Evolutionary conservation across 176 grass and related monocot species (phyloP), one percentile per base, ranked within the genome.

Genomic region (Poa annua): DNA sequence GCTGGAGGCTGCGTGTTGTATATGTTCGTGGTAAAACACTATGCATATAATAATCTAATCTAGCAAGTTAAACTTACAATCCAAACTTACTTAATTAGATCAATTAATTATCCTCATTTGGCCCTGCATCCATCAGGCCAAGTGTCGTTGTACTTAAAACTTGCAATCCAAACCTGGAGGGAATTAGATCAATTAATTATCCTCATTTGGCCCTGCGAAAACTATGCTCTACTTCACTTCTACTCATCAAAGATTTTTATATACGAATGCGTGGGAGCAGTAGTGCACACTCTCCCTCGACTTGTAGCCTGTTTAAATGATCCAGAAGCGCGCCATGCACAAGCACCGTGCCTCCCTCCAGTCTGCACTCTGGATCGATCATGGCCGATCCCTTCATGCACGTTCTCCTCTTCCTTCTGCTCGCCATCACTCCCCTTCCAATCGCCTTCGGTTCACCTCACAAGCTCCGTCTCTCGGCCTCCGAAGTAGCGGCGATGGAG

Each of bases 401-500:
- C 1, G 4, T 41, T 52, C 4, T 75, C 62, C 52, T 88, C 38
- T 16, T 85, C 49, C 19, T 89, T 87, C 5, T 84, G 35, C 61
- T 89, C 15, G 1, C 87, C 26, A 4, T 84, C 15, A 12, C 29
- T 8, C 36, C 55, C 38, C 20, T 81, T 9, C 55, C 51, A 8
- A 10, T 50, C 32, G 64, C 79, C 64, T 42, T 44, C 22, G 85
- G 85, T 41, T 52, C 66, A 4, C 75, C 22, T 54, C 79, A 66
- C 53, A 92, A 85, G 66, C 74, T 90, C 79, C 84, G 86, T 47
- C 90, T 92, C 25, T 88, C 87, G 4, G 75, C 87, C 12, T 55
- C 87, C 4, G 81, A 84, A 7, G 24, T 75, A 22, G 81, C 86
- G 12, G 41, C 63, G 2, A 41, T 81, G 32, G 84, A 79, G 39